Evolutionary conservation across 2,329 filamentous ascomycete genomes (phyloP), one percentile per base, ranked within the genome.

Genomic region (Talaromyces sp.): DNA sequence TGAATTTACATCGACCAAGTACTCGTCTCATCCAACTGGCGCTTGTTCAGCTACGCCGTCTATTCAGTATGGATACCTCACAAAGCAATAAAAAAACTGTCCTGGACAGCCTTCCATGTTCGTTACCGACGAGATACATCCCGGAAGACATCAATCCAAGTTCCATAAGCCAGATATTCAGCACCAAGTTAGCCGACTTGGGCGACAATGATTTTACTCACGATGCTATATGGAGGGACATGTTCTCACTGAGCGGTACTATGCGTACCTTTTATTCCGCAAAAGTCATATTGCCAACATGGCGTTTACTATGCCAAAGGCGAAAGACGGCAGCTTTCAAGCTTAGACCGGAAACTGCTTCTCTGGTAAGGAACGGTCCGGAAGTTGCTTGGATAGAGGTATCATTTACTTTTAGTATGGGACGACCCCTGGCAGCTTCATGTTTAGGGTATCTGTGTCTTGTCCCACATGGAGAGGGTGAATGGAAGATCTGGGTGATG

Each of bases 401-500:
- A 5, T 56, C 45, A 5, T 66, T 65, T 46, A 56, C 46, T 1
- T 67, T 67, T n/a, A 33, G 33, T 13, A 63, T 61, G 15, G 57
- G 50, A 19, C 45, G 54, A 4, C 33, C 37, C 39, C 53, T 57
- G 17, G 41, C 56, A 37, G 11, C 58, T 17, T 61, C 51, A n/a
- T 64, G 63, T 36, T 63, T 60, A 15, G 66, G 63, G 13, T 62
- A 61, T 17, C 22, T 66, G 9, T 63, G 62, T 17, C 53, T 68
- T 15, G 58, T 66, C 7, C 62, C 57, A 10, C 56, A 61, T 15
- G 50, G 59, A 6, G 62, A 59, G 21, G 21, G 40, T 7, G 13
- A 48, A 7, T 68, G 65, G 65, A 68, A 65, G 41, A 66, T 68
- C 21, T 70, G 66, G 66, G 48, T 66, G 17, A 39, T 68, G 7